Evolutionary conservation across 192 early-diverging fungal genomes (phyloP).

Genomic region (Polychytrium aggregatum): DNA sequence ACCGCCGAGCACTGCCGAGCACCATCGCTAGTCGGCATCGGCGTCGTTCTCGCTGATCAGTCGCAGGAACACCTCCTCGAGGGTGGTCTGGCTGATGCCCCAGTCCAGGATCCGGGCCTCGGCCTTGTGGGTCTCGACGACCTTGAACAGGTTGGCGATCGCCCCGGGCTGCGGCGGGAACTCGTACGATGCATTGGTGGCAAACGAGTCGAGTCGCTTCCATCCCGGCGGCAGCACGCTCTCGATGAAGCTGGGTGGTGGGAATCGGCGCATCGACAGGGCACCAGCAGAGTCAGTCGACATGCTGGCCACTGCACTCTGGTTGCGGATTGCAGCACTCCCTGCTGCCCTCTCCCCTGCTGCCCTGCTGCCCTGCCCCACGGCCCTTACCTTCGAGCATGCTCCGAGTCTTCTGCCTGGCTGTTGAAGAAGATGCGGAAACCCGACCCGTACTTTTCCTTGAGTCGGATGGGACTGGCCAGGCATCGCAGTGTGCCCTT

Average conservation of each 20-base stretch:
- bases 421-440: conserved; percentile 46
- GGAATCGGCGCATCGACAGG: neutral
- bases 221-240: conserved; percentile 35
- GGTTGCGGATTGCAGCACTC: neutral
- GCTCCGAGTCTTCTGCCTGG: conserved; percentile 25
- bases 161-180: conserved; percentile 36
- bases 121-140: conserved; percentile 44
- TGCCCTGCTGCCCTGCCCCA: neutral
- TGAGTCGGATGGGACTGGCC: conserved; percentile 44
- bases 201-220: conserved; percentile 37
- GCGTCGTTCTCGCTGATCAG: too few relatives aligned
- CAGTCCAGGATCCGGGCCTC: conserved; percentile 55
- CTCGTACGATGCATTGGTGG: conserved; percentile 50
- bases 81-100: conserved; percentile 54
- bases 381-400: conserved; percentile 9
- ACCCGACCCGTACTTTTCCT: conserved; percentile 52
- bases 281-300: conserved; percentile 2
- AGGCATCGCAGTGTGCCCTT: conserved; percentile 60
- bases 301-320: neutral
- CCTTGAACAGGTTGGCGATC: conserved; percentile 44
- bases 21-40: too few relatives aligned
- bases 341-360: neutral
- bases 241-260: conserved; percentile 29
- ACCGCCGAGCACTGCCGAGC: too few relatives aligned
- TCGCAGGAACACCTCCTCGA: conserved; percentile 62